phyloP scores from a whole-genome alignment of 1,139 yeast species.

The Dujonia santamariae region DNA sequence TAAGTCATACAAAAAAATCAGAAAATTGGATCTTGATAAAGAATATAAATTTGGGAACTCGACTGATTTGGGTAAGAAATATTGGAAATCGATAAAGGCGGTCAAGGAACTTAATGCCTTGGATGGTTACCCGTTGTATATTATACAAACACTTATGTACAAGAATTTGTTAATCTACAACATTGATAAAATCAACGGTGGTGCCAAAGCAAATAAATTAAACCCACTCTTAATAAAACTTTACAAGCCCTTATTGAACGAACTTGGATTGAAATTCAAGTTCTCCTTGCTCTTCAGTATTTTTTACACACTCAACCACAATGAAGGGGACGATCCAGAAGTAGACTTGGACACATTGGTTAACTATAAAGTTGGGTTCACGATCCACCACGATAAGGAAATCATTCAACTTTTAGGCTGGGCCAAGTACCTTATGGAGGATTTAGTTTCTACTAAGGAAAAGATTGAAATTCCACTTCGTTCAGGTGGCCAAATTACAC shows the following conservation, averaged over 20 bases:
- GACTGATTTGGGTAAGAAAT: slow-evolving; percentile 32
- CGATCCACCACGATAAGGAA: slow-evolving; percentile 10
- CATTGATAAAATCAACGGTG: slow-evolving; percentile 15
- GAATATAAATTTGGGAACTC: slow-evolving; percentile 38
- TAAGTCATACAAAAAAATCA: slow-evolving; percentile 32
- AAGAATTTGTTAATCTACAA: slow-evolving; percentile 28
- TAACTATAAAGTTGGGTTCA: slow-evolving; percentile 6
- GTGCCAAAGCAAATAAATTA: slow-evolving; percentile 19
- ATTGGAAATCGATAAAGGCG: slow-evolving; percentile 37
- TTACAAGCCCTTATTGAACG: slow-evolving; percentile 32
- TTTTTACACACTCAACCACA: slow-evolving; percentile 4
- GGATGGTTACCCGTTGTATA: slow-evolving; percentile 5
- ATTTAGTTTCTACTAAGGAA: slow-evolving; percentile 5
- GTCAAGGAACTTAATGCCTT: slow-evolving; percentile 11
- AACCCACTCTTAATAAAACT: slow-evolving; percentile 27
- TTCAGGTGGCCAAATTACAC: slow-evolving; percentile 1
- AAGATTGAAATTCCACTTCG: background rate
- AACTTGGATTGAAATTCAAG: slow-evolving; percentile 23
- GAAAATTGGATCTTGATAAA: slow-evolving; percentile 44
- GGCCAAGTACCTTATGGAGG: slow-evolving; percentile 10
- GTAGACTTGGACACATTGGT: slow-evolving; percentile 6
- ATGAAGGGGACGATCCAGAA: slow-evolving; percentile 5
- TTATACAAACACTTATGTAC: slow-evolving; percentile 19
- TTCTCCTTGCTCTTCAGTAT: slow-evolving; percentile 8
- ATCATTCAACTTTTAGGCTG: slow-evolving; percentile 12